Base-by-base conservation (phyloP, 2,329 filamentous ascomycete genomes). In the Trichoderma simmonsii region DNA sequence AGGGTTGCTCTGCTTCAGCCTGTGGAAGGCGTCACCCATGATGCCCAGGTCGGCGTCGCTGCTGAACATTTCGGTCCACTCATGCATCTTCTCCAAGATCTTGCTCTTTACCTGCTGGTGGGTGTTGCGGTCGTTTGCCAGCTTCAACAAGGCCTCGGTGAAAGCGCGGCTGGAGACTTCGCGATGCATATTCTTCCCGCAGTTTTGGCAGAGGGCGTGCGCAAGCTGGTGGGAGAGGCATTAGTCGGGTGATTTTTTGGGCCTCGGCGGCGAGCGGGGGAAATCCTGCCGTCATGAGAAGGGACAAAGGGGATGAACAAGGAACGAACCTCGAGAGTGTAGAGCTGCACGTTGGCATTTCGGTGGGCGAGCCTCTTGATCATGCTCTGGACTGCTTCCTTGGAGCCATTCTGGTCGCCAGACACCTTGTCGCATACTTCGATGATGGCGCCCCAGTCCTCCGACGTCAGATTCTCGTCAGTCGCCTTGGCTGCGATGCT, bases 61-160 rank as follows among this genome's bases (percentile, higher is more conserved):
- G 77, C 89, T 89, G 81, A 98, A 98, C 93, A 98, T 97, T 78
- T 96, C 93, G 71, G 92, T 91, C 96, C 96, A 99, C 75, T 95
- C 93, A 81, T 93, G 91, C 94, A 98, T 98, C 76, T 95, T 91
- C 85, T 98, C 95, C 72, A 98, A 83, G 75, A 99, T 97, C 88
- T 98, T 98, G 75, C 93, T 90, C 84, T 98, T 98, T 80, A 99
- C 96, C 82, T 97, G 94, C 80, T 92, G 92, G 82, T 98, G 96
- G 67, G 95, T 98, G 81, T 97, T 99, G 83, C 95, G 89, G 82
- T 99, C 96, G 83, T 91, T 93, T 75, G 96, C 95, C 73, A 99
- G 88, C 79, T 96, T 91, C 74, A 98, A 86, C 62, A 99, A 86
- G 73, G 95, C 93, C 80, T 99, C 96, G 75, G 96, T 99, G 81